Conservation (phyloP, 2,329 filamentous ascomycete species). For the Fusarium staphyleae region DNA sequence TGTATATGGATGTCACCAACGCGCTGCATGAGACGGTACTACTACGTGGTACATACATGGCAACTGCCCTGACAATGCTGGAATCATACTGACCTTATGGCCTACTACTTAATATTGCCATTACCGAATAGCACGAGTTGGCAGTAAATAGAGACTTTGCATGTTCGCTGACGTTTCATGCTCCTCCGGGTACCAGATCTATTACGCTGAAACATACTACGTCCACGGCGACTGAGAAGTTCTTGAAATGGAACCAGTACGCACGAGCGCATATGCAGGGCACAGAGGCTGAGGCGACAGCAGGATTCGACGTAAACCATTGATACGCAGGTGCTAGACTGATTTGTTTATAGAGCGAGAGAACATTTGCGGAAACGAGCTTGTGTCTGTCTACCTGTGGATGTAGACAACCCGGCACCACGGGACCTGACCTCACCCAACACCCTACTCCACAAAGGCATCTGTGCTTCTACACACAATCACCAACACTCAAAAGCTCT, state of each 20-base stretch:
- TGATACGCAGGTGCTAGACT: slow-evolving; percentile 7
- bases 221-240: neutral
- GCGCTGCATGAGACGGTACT: too few species aligned
- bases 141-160: too few species aligned
- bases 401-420: too few species aligned
- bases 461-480: too few species aligned
- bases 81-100: neutral
- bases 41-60: too few species aligned
- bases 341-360: slow-evolving; percentile 21
- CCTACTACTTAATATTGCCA: slow-evolving; percentile 3
- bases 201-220: neutral
- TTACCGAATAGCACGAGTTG: neutral
- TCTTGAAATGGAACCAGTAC: slow-evolving; percentile 6
- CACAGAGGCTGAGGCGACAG: slow-evolving; percentile 11
- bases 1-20: too few species aligned
- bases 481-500: too few species aligned
- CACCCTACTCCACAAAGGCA: too few species aligned
- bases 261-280: slow-evolving; percentile 29
- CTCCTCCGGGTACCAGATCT: too few species aligned
- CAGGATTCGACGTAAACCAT: slow-evolving; percentile 21
- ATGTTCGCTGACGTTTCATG: too few species aligned
- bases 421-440: too few species aligned
- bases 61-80: slow-evolving; percentile 7
- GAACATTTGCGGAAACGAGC: slow-evolving; percentile 15
- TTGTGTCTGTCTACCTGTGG: too few species aligned